A percentile compares a stretch with the other conserved stretches of the same genome.
phyloP scores from a whole-genome alignment of 176 grass and related monocot species.

The Guadua angustifolia region DNA sequence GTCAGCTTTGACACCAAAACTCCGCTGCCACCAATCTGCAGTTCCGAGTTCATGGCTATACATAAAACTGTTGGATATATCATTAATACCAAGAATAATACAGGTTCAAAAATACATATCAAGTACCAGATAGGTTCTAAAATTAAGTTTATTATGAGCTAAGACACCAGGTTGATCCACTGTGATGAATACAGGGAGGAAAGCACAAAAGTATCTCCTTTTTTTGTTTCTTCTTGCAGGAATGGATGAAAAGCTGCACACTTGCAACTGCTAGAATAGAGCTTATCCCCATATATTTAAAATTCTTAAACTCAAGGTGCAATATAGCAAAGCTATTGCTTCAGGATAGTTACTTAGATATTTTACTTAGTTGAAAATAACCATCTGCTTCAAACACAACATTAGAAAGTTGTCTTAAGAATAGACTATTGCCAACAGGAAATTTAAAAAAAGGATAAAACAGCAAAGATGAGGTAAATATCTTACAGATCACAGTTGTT shows the following conservation, averaged over 20 bases:
- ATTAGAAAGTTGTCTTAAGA: background rate
- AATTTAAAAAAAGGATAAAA: background rate
- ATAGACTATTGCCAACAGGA: slow-evolving; percentile 12
- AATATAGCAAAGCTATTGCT: background rate
- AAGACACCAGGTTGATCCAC: slow-evolving; percentile 3
- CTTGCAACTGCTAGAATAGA: slow-evolving; percentile 1
- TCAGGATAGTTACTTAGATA: background rate
- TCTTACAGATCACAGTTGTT: slow-evolving; percentile 89
- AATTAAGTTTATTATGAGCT: background rate
- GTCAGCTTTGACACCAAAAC: slow-evolving; percentile 92
- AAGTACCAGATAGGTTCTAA: background rate
- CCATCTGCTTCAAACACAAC: background rate
- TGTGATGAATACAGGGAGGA: background rate
- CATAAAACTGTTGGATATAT: background rate
- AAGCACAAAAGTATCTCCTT: background rate
- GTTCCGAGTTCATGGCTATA: slow-evolving; percentile 3
- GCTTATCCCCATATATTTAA: slow-evolving; percentile 17
- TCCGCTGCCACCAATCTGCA: slow-evolving; percentile 83
- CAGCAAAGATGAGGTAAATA: slow-evolving; percentile 4
- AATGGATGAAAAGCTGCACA: background rate
- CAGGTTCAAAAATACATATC: background rate
- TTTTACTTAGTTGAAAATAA: slow-evolving; percentile 16
- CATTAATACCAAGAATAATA: background rate
- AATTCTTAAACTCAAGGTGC: background rate
- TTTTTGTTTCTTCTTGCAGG: background rate